A percentile compares a stretch with the other conserved stretches of the same genome.
phyloP scores from a whole-genome alignment of 1,284 basidiomycete species.

The Schizophyllum amplum region DNA sequence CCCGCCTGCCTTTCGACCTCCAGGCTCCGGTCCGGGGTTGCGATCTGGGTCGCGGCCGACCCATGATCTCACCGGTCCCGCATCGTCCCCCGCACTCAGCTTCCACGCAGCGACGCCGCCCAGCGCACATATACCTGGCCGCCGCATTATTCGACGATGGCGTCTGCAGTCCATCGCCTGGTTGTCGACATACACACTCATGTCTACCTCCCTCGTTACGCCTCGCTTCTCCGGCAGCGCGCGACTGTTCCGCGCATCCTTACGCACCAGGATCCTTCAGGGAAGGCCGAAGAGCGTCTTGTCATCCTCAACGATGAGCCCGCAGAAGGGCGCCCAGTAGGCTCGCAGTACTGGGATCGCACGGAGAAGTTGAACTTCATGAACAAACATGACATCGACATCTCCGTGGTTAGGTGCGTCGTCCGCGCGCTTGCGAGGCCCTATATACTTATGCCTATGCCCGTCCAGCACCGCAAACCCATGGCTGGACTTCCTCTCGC shows the following conservation, averaged over 20 bases:
- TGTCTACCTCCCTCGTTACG: constrained; percentile 72
- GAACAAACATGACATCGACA: constrained; percentile 67
- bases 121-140: too few relatives aligned
- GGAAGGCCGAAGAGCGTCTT: constrained; percentile 54
- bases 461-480: constrained; percentile 65
- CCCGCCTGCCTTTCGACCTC: too few relatives aligned
- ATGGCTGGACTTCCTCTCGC: constrained; percentile 79
- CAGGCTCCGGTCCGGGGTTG: background rate
- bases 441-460: background rate
- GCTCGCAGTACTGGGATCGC: constrained; percentile 69
- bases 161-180: background rate
- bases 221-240: constrained; percentile 55
- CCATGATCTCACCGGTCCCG: background rate
- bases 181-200: constrained; percentile 79
- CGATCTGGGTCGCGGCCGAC: background rate
- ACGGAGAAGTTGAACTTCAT: constrained; percentile 72
- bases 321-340: constrained; percentile 55
- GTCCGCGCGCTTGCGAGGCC: background rate
- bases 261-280: constrained; percentile 18
- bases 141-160: too few relatives aligned
- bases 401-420: constrained; percentile 55
- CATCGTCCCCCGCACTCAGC: too few relatives aligned
- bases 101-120: too few relatives aligned
- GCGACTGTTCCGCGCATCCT: constrained; percentile 61
- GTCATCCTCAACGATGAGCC: constrained; percentile 74